Conservation (phyloP, 208 protist genomes). For the Acanthamoeba castellanii region DNA sequence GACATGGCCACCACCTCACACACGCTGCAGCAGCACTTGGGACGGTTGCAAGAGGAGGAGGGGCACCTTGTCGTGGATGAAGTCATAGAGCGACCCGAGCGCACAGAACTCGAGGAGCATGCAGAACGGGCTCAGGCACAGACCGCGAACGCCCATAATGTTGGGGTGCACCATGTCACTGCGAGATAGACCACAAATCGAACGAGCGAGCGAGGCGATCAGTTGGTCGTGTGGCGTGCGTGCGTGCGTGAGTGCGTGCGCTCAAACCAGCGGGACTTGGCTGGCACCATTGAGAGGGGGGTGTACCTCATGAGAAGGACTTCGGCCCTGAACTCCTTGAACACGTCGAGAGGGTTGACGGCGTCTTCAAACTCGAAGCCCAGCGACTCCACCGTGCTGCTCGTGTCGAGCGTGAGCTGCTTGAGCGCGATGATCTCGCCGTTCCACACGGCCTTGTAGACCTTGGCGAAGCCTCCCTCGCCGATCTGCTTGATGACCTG, state of each 20-base stretch:
- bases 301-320: constrained; percentile 67
- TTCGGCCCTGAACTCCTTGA: constrained; percentile 63
- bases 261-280: no score
- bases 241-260: neutral
- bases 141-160: constrained; percentile 55
- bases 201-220: neutral
- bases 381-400: constrained; percentile 52
- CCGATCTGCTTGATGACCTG: constrained; percentile 75
- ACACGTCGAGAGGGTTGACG: constrained; percentile 64
- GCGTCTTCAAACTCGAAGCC: constrained; percentile 74
- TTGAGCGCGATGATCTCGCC: constrained; percentile 72
- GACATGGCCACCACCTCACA: no score
- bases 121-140: constrained; percentile 71
- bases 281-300: no score
- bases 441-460: constrained; percentile 72
- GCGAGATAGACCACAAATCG: neutral
- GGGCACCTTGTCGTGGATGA: constrained; percentile 34
- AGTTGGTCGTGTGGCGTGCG: neutral
- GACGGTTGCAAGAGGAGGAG: neutral
- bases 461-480: constrained; percentile 72
- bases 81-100: constrained; percentile 70
- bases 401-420: constrained; percentile 69
- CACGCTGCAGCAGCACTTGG: no score
- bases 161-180: constrained; percentile 73
- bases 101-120: constrained; percentile 74